Conservation (phyloP, 176 grass and related monocot genomes). For the Saccharum officinarum region DNA sequence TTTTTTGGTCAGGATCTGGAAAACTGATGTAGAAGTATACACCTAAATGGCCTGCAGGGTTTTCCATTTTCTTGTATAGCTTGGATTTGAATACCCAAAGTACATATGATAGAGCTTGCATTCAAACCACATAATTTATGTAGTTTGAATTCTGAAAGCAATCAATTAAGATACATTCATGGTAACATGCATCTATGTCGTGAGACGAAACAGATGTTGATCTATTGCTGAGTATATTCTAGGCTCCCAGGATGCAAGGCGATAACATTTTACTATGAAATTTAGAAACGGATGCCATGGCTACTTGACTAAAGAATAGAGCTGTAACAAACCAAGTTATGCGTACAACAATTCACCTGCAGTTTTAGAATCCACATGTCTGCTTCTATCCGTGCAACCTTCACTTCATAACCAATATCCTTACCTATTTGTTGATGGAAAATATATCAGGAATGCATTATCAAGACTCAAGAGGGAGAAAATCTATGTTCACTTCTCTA, state of each 20-base stretch:
- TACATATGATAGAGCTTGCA: conserved; percentile 1
- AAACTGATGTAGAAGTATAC: background rate
- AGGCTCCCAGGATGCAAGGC: background rate
- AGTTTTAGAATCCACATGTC: conserved; percentile 94
- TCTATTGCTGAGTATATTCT: background rate
- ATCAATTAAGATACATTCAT: background rate
- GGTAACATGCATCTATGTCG: background rate
- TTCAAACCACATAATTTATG: background rate
- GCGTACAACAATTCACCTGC: conserved; percentile 58
- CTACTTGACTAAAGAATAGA: conserved; percentile 15
- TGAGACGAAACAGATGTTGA: background rate
- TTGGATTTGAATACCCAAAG: conserved; percentile 8
- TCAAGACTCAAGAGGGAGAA: background rate
- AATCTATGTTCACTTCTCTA: background rate
- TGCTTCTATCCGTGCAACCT: conserved; percentile 71
- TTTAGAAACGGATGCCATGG: background rate
- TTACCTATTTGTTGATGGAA: conserved; percentile 54
- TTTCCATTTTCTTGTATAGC: conserved; percentile 29
- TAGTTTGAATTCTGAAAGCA: background rate
- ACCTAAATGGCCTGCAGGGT: conserved; percentile 2
- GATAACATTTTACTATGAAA: background rate
- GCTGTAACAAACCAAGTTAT: conserved; percentile 18
- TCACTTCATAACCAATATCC: conserved; percentile 63
- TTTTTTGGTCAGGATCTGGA: background rate
- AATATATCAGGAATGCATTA: conserved; percentile 28